Evolutionary conservation across 106 monocot species (phyloP), one percentile per base, ranked within the genome.

Genomic region (Acorus gramineus): DNA sequence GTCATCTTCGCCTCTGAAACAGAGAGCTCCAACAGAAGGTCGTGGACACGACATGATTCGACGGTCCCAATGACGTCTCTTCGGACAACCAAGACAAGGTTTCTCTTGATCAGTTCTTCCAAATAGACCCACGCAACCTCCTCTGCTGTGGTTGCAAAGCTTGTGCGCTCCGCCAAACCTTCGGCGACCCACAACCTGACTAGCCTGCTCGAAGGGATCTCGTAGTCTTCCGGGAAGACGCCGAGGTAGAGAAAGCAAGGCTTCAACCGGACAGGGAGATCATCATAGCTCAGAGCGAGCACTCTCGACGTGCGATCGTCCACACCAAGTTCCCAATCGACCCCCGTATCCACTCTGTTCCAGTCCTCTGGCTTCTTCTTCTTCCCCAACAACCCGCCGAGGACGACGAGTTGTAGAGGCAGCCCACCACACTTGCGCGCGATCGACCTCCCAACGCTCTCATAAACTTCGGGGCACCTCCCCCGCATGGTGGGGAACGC

Each of bases 121-220:
- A 66, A 66, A 59, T 56, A 71, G 1, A n/a, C n/a, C n/a, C 12
- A 3, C 14, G 46, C 47, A 1, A 72, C 71, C 4, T 44, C 7
- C 47, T 71, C 59, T 53, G 60, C 71, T 11, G 61, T 5, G 0
- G 60, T 56, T 49, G 10, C 2, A 3, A 48, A 60, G 4, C 6
- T 28, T n/a, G 10, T 53, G 3, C 9, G 44, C 6, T 3, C 3
- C 2, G 71, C 62, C 8, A 77, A 70, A 9, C 69, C 76, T 56
- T 77, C 76, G 0, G 70, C 76, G 42, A 77, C 66, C 76, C 76
- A 77, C 64, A 70, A 44, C 11, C 57, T 64, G 28, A 57, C 67
- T 75, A 46, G 45, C 48, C 69, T 8, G 13, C 42, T 4, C 52
- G 49, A 49, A n/a, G n/a, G n/a, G n/a, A n/a, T n/a, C n/a, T n/a